Evolutionary conservation across 2,329 filamentous ascomycete species (phyloP), one percentile per base, ranked within the genome.

Genomic region (Eurotiales sp.): DNA sequence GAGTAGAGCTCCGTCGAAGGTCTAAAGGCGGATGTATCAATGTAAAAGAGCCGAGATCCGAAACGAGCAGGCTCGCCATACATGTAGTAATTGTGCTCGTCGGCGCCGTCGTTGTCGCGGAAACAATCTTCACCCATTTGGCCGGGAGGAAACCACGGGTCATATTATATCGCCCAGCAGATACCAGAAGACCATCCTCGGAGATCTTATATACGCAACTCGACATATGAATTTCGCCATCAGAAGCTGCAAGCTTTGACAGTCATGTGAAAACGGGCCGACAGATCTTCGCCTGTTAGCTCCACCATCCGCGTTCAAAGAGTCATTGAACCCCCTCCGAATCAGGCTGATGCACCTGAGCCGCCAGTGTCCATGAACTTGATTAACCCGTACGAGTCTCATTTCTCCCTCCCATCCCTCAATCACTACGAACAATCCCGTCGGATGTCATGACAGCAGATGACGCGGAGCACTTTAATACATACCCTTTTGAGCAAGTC

Each of bases 71-170:
- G 17, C 46, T 14, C 53, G 47, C 34, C 55, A 53, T 15, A 45
- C 39, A 8, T 69, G 67, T 50, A 64, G 64, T 4, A 67, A 64
- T 64, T 73, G 61, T 53, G 58, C 55, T 43, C 61, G 61, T 30
- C 63, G 60, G 11, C 55, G 62, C 23, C 56, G 62, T 55, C 59
- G 61, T 56, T 61, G 63, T 59, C 62, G 61, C 50, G 64, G 64
- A 25, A 65, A 67, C 49, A 51, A 32, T 14, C 29, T 12, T 12
- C 29, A 4, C 29, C 12, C 29, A 32, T 32, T 32, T 12, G 29
- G 4, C 10, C 4, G 29, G 14, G 4, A 32, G 12, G 29, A 32
- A 32, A 32, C 29, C 29, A 8, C 10, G 14, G 29, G 10, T 32
- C 29, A 32, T 32, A 32, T 32, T 32, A 12, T 32, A 32, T 32